phyloP scores from a whole-genome alignment of 2,329 filamentous ascomycete genomes.

The Huntiella moniliformis region DNA sequence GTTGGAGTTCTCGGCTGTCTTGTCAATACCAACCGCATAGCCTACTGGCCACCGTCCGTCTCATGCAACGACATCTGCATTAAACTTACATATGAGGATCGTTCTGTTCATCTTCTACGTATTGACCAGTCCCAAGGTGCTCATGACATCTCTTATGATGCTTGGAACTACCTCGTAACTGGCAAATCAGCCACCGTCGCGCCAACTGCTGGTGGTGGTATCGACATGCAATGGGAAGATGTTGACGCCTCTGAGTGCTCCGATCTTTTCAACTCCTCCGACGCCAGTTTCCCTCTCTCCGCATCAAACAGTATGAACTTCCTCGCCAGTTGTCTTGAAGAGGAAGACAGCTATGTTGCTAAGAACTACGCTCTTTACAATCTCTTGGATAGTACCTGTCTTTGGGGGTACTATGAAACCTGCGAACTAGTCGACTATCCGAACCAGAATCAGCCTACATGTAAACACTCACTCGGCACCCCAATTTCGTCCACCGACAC shows the following conservation, averaged over 20 bases:
- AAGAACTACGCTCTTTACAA: slow-evolving; percentile 35
- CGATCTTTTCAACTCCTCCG: slow-evolving; percentile 29
- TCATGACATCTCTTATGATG: slow-evolving; percentile 41
- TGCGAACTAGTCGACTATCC: slow-evolving; percentile 28
- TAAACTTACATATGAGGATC: slow-evolving; percentile 28
- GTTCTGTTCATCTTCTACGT: slow-evolving; percentile 36
- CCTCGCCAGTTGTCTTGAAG: slow-evolving; percentile 26
- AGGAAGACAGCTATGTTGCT: slow-evolving; percentile 30
- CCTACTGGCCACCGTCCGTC: slow-evolving; percentile 37
- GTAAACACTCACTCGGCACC: slow-evolving; percentile 26
- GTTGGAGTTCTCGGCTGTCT: slow-evolving; percentile 41
- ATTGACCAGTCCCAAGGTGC: slow-evolving; percentile 37
- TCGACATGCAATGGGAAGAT: slow-evolving; percentile 31
- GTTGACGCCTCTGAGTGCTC: slow-evolving; percentile 30
- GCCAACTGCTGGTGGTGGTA: slow-evolving; percentile 30
- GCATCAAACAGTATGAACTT: slow-evolving; percentile 40
- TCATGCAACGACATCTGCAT: slow-evolving; percentile 39
- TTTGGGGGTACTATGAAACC: slow-evolving; percentile 30
- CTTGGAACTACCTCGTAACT: slow-evolving; percentile 38
- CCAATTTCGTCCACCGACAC: slow-evolving; percentile 17
- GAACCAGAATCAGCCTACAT: slow-evolving; percentile 31
- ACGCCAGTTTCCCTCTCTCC: slow-evolving; percentile 32
- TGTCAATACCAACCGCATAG: slow-evolving; percentile 40
- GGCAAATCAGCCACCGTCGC: slow-evolving; percentile 28
- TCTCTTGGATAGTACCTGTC: slow-evolving; percentile 31